Evolutionary conservation across 148 eudicot genomes (phyloP).

Genomic region (Fagopyrum homotropicum): DNA sequence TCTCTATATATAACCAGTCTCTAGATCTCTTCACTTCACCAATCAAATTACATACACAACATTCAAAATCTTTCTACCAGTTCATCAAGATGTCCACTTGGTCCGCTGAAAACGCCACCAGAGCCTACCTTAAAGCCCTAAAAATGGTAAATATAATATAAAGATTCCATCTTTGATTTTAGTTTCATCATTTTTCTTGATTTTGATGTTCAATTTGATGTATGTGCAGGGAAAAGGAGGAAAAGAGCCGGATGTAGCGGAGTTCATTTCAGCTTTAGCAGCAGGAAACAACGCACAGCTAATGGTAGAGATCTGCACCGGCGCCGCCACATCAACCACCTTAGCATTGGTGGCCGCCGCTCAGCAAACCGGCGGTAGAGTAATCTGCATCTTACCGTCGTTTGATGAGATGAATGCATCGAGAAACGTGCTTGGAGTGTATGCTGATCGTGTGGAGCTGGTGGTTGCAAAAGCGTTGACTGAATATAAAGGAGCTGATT

Average conservation of each 20-base stretch:
- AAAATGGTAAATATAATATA: conserved; percentile 20
- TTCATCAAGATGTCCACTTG: conserved; percentile 12
- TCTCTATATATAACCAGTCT: background rate
- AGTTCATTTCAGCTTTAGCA: conserved; percentile 39
- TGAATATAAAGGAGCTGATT: conserved; percentile 21
- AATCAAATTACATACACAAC: background rate
- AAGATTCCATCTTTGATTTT: background rate
- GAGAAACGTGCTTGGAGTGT: conserved; percentile 17
- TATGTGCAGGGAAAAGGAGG: conserved; percentile 32
- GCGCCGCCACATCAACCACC: conserved; percentile 25
- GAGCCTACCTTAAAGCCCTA: conserved; percentile 33
- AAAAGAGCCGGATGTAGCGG: conserved; percentile 33
- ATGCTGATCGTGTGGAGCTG: conserved; percentile 22
- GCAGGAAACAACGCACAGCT: conserved; percentile 32
- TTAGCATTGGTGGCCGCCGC: conserved; percentile 33
- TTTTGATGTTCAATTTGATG: background rate
- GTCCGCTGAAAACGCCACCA: conserved; percentile 45
- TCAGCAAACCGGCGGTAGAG: conserved; percentile 29
- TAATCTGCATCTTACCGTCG: conserved; percentile 26
- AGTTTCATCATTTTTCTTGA: background rate
- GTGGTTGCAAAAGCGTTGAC: conserved; percentile 17
- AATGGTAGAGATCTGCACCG: conserved; percentile 25
- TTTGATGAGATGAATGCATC: conserved; percentile 15
- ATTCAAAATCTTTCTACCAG: background rate
- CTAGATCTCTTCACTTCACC: background rate